Evolutionary conservation across 2,329 filamentous ascomycete genomes (phyloP).

Genomic region (Hawksworthiomyces lignivorus): DNA sequence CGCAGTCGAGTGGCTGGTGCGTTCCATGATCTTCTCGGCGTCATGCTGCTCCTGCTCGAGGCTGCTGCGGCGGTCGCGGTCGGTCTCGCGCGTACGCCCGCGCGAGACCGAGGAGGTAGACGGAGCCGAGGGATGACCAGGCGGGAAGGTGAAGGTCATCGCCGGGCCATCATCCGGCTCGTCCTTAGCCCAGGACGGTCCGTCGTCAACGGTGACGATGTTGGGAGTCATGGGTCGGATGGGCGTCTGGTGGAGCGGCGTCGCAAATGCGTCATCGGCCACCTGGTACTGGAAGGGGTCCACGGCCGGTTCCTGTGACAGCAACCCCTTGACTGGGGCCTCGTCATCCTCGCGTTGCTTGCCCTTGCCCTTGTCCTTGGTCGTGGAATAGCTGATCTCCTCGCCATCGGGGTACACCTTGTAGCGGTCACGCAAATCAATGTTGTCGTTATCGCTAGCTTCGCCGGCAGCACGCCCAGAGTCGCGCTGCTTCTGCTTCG

Average conservation of each 20-base stretch:
- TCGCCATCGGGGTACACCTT: neutral
- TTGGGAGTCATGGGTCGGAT: slow-evolving; percentile 33
- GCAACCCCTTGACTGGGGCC: neutral
- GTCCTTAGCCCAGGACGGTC: slow-evolving; percentile 14
- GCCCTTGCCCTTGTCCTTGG: slow-evolving; percentile 18
- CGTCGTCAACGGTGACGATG: slow-evolving; percentile 15
- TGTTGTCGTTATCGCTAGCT: too few relatives aligned
- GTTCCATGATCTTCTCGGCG: slow-evolving; percentile 36
- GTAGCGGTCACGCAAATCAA: neutral
- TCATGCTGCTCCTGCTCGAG: slow-evolving; percentile 43
- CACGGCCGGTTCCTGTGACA: too few relatives aligned
- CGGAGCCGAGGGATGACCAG: slow-evolving; percentile 40
- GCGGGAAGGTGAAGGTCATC: slow-evolving; percentile 37
- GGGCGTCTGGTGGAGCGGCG: slow-evolving; percentile 31
- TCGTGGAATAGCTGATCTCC: slow-evolving; percentile 12
- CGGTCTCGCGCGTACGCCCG: slow-evolving; percentile 31
- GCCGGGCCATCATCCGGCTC: slow-evolving; percentile 29
- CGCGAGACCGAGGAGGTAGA: slow-evolving; percentile 25
- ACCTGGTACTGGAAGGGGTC: slow-evolving; percentile 56
- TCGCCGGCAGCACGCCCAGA: too few relatives aligned
- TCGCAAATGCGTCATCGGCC: slow-evolving; percentile 42
- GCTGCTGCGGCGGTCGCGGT: slow-evolving; percentile 20
- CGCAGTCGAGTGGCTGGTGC: slow-evolving; percentile 39
- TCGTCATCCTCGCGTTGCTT: slow-evolving; percentile 27
- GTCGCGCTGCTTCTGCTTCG: slow-evolving; percentile 2